Conservation (phyloP, 345 rosid species). For the Anastatica hierochuntica region DNA sequence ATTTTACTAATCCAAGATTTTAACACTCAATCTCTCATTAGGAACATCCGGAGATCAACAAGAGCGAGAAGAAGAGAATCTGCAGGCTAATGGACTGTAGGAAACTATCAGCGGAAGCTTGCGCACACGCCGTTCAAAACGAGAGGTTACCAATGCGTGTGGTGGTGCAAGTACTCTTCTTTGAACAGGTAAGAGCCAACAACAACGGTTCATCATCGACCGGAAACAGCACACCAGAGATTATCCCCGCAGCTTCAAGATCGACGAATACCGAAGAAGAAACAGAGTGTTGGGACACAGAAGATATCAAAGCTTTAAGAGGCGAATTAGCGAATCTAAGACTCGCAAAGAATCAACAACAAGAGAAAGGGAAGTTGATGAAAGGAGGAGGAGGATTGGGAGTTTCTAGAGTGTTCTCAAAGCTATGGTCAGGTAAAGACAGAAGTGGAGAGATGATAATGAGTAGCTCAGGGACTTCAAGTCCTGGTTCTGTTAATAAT, state of each 20-base stretch:
- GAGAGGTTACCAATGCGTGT: constrained; percentile 78
- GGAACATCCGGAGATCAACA: constrained; percentile 56
- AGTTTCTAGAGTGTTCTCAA: constrained; percentile 48
- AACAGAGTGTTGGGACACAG: constrained; percentile 54
- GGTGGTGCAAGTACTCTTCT: constrained; percentile 89
- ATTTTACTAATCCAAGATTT: neutral
- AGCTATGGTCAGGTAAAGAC: constrained; percentile 60
- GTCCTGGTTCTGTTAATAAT: constrained; percentile 60
- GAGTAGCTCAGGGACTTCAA: constrained; percentile 75
- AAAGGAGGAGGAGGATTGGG: constrained; percentile 48
- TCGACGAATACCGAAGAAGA: constrained; percentile 74
- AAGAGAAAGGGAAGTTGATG: constrained; percentile 22
- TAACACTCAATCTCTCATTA: neutral
- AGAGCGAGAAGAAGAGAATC: constrained; percentile 65
- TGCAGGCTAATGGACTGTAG: constrained; percentile 78
- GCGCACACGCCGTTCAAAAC: constrained; percentile 78
- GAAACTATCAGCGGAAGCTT: constrained; percentile 66
- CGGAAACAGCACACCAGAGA: constrained; percentile 50
- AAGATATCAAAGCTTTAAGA: constrained; percentile 52
- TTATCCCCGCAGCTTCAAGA: constrained; percentile 46
- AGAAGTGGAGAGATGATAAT: constrained; percentile 42
- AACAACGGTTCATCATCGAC: constrained; percentile 32
- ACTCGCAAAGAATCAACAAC: constrained; percentile 30
- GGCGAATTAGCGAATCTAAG: constrained; percentile 51
- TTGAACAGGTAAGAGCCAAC: constrained; percentile 63